Evolutionary conservation across 2,329 filamentous ascomycete genomes (phyloP), one percentile per base, ranked within the genome.

Genomic region (Claviceps purpurea): DNA sequence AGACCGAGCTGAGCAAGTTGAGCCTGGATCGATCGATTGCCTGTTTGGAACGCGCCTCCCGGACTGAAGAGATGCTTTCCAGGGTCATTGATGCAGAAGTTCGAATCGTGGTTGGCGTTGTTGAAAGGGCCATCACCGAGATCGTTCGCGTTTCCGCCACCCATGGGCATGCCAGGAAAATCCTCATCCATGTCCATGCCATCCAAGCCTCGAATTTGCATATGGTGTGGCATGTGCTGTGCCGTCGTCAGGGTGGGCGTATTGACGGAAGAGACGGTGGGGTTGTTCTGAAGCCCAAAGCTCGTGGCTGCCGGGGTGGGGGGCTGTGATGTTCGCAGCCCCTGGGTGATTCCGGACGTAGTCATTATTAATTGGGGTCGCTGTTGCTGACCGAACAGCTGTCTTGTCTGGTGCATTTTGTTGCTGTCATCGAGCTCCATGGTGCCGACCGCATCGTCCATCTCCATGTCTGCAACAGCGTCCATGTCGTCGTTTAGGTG

Each of bases 261-360:
- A 67, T 96, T 97, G 52, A 96, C 91, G 3, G 90, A 96, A 3
- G 93, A 98, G 18, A 97, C 91, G 1, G 90, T 96, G 16, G 91
- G 91, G 66, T 96, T 96, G 66, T 95, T 89, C 65, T 89, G 85
- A 58, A 95, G 82, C 49, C 83, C 83, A 62, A 91, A 89, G 60
- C 77, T 82, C 47, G 84, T 79, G 26, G 87, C 77, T 37, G 85
- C 84, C 2, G 91, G 91, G 0, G 91, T 96, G 4, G 87, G 82
- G 1, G 90, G 91, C 57, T 89, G 88, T 4, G 90, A 94, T 10
- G 83, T 87, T 53, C 88, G 84, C 54, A 96, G 78, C 14, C 85
- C 89, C 64, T 93, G 87, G 26, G 79, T 79, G 55, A 84, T 68
- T 46, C 84, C 85, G 20, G 89, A 82, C 60, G 88, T 85, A 63